Percentiles rank a stretch among this genome's conserved stretches.
Evolutionary conservation across 179 eudicot species (phyloP).

Genomic region (Sideroxylon spinosum): DNA sequence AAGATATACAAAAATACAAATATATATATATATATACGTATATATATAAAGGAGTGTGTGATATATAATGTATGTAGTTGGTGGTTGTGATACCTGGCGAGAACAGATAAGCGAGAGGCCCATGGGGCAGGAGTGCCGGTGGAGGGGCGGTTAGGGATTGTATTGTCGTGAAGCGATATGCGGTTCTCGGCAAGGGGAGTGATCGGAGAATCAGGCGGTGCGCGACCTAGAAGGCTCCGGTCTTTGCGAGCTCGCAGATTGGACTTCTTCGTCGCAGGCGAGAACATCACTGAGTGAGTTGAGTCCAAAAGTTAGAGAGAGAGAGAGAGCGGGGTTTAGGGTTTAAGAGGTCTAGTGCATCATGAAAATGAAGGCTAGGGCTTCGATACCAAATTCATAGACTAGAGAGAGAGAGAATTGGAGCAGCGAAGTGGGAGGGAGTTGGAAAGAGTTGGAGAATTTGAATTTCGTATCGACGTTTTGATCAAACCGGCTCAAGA

Average conservation of each 20-base stretch:
- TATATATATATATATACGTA: not conserved
- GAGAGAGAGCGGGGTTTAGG: not conserved
- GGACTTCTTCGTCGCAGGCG: constrained; percentile 58
- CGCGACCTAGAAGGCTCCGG: constrained; percentile 13
- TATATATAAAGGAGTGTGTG: not conserved
- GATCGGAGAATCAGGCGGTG: constrained; percentile 32
- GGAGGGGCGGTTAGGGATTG: constrained; percentile 61
- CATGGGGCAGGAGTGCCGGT: constrained; percentile 98
- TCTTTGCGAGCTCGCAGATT: constrained; percentile 34
- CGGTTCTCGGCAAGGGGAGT: constrained; percentile 48
- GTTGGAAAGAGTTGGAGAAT: not conserved
- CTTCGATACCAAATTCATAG: not conserved
- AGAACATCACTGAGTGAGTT: constrained; percentile 46
- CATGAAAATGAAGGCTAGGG: not conserved
- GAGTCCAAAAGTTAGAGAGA: not conserved
- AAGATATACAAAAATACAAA: not conserved
- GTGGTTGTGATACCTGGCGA: constrained; percentile 49
- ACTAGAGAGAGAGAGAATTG: not conserved
- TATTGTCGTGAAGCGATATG: constrained; percentile 21
- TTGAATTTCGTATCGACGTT: not conserved
- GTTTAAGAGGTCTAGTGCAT: constrained; percentile 2
- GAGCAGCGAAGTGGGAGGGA: not conserved
- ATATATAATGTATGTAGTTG: not conserved
- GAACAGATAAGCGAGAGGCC: constrained; percentile 80
- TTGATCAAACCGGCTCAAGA: not conserved